Evolutionary conservation across 352 stramenopile genomes (phyloP).

Genomic region (Pythium insidiosum): DNA sequence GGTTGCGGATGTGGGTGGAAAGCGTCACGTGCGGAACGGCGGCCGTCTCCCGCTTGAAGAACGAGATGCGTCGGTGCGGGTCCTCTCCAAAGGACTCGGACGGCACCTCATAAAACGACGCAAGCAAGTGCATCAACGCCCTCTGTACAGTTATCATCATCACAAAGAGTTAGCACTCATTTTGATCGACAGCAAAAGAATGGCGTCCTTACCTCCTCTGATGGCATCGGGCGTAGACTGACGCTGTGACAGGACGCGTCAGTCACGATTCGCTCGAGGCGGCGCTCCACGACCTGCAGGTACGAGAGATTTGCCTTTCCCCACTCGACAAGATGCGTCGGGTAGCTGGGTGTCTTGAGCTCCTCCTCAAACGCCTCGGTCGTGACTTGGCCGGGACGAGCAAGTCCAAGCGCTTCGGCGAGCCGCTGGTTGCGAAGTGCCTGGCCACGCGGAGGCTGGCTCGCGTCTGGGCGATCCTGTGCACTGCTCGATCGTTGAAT

Average conservation of each 20-base stretch:
- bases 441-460: conserved; percentile 33
- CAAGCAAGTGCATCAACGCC: conserved; percentile 65
- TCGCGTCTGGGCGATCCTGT: too few relatives aligned
- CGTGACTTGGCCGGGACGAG: conserved; percentile 27
- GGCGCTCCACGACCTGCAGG: conserved; percentile 59
- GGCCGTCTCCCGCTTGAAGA: conserved; percentile 62
- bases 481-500: conserved; percentile 9
- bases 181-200: too few relatives aligned
- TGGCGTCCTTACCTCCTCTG: conserved; percentile 39
- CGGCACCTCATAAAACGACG: conserved; percentile 47
- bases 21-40: conserved; percentile 43
- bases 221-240: conserved; percentile 62
- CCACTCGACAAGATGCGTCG: conserved; percentile 56
- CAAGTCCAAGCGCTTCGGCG: conserved; percentile 49
- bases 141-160: conserved; percentile 34
- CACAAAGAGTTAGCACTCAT: too few relatives aligned
- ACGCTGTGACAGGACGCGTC: conserved; percentile 66
- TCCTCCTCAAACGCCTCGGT: conserved; percentile 63
- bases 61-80: conserved; percentile 54
- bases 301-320: conserved; percentile 65
- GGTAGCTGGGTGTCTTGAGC: conserved; percentile 63
- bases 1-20: conserved; percentile 37
- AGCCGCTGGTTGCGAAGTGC: conserved; percentile 62
- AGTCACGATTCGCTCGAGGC: conserved; percentile 61
- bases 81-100: conserved; percentile 79